Percentiles rank a stretch among this genome's conserved stretches.
Conservation (phyloP, 148 eudicot genomes). For the Pharnaceum exiguum region DNA sequence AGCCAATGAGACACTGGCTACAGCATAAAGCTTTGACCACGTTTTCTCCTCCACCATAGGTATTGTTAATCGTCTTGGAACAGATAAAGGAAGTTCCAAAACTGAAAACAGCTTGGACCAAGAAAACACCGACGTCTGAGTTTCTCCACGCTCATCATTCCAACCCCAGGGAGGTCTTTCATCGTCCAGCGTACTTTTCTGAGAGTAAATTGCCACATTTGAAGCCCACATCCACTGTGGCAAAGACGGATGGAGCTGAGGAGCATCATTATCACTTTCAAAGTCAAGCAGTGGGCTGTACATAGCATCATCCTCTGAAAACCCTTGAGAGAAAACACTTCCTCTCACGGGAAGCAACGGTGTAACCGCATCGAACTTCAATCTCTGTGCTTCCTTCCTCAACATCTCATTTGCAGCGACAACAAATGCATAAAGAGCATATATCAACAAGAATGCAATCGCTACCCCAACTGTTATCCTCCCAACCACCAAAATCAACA, state of each 20-base stretch:
- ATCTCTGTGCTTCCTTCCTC: conserved; percentile 55
- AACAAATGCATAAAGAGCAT: conserved; percentile 56
- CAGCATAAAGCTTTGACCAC: conserved; percentile 86
- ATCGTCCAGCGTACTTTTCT: conserved; percentile 36
- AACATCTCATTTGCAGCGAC: conserved; percentile 83
- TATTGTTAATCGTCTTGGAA: conserved; percentile 81
- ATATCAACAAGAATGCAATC: conserved; percentile 53
- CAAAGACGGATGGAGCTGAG: conserved; percentile 53
- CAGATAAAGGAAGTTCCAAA: conserved; percentile 67
- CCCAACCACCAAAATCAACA: conserved; percentile 53
- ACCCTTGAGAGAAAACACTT: conserved; percentile 48
- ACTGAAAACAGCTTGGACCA: conserved; percentile 52
- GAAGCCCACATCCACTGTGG: conserved; percentile 99
- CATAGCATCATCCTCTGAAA: conserved; percentile 45
- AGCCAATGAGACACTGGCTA: conserved; percentile 65
- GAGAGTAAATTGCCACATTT: conserved; percentile 85
- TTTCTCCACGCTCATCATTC: conserved; percentile 61
- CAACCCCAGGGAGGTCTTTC: conserved; percentile 91
- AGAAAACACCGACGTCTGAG: conserved; percentile 32
- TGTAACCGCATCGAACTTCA: conserved; percentile 65
- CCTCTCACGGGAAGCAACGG: conserved; percentile 89
- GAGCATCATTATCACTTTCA: conserved; percentile 47
- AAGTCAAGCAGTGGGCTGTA: conserved; percentile 64
- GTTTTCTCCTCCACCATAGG: conserved; percentile 75
- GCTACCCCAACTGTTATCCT: conserved; percentile 54